A percentile compares a stretch with the other conserved stretches of the same genome.
Evolutionary conservation across 2,329 filamentous ascomycete species (phyloP).

Genomic region (Colletotrichum australisinense): DNA sequence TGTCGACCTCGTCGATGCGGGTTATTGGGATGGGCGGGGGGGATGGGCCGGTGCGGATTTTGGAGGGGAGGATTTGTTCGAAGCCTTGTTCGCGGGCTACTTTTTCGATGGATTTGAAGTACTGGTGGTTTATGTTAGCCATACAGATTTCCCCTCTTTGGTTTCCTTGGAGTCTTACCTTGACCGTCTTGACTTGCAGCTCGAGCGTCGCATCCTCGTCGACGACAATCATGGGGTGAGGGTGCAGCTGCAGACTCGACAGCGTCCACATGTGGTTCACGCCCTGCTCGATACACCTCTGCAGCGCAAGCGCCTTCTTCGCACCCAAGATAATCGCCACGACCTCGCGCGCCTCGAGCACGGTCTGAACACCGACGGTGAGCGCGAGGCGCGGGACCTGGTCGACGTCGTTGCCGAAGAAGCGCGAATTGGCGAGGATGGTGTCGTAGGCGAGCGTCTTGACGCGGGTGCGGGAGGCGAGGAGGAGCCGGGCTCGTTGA

Average conservation of each 20-base stretch:
- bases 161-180: conserved; percentile 50
- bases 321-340: conserved; percentile 85
- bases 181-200: conserved; percentile 79
- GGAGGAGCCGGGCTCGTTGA: conserved; percentile 89
- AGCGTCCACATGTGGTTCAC: conserved; percentile 94
- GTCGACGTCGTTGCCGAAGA: conserved; percentile 80
- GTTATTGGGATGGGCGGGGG: conserved; percentile 46
- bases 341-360: conserved; percentile 84
- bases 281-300: conserved; percentile 83
- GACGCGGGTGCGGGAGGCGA: conserved; percentile 82
- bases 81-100: conserved; percentile 68
- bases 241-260: conserved; percentile 83
- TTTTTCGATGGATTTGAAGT: conserved; percentile 79
- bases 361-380: conserved; percentile 86
- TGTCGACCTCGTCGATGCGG: conserved; percentile 55
- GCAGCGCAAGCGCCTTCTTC: conserved; percentile 83
- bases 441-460: conserved; percentile 91
- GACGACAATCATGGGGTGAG: conserved; percentile 83
- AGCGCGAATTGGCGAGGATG: conserved; percentile 85
- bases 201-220: conserved; percentile 84
- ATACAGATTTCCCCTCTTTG: too few species aligned
- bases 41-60: conserved; percentile 64
- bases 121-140: conserved; percentile 50
- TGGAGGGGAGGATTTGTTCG: conserved; percentile 68
- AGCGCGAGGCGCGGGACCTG: conserved; percentile 85